Conservation (phyloP, 768 basidiomycete species). For the Tylopilus felleus region DNA sequence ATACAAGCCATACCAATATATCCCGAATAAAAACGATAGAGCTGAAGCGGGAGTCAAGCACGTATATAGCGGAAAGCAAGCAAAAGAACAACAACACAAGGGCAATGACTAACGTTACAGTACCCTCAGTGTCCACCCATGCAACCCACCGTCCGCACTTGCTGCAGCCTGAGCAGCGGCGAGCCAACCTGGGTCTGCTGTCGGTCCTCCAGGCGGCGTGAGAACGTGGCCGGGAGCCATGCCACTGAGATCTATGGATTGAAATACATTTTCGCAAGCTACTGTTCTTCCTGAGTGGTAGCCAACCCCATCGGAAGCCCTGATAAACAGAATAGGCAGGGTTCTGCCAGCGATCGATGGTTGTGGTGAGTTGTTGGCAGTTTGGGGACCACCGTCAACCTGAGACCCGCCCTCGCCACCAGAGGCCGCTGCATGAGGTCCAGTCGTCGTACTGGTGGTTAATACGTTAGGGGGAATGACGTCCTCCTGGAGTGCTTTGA, state of each 20-base stretch:
- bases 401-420: conserved; percentile 28
- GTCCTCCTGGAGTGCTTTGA: conserved; percentile 77
- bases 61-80: conserved; percentile 28
- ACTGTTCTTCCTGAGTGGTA: conserved; percentile 86
- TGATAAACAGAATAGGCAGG: conserved; percentile 78
- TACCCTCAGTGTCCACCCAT: conserved; percentile 78
- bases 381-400: conserved; percentile 24
- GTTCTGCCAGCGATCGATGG: conserved; percentile 63
- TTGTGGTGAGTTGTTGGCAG: conserved; percentile 31
- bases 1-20: conserved; percentile 10
- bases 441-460: conserved; percentile 34
- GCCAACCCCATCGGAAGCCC: conserved; percentile 79
- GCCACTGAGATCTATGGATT: conserved; percentile 58
- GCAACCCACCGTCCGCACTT: conserved; percentile 59
- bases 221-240: conserved; percentile 45
- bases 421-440: conserved; percentile 33
- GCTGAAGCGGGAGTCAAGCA: conserved; percentile 16
- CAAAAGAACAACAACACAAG: conserved; percentile 25
- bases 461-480: conserved; percentile 41
- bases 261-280: conserved; percentile 78
- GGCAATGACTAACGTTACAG: conserved; percentile 44
- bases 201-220: conserved; percentile 40
- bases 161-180: conserved; percentile 71
- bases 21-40: conserved; percentile 5
- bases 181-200: conserved; percentile 65